Conservation (phyloP, 805 yeast species). For the Monosporozyma servazzii region DNA sequence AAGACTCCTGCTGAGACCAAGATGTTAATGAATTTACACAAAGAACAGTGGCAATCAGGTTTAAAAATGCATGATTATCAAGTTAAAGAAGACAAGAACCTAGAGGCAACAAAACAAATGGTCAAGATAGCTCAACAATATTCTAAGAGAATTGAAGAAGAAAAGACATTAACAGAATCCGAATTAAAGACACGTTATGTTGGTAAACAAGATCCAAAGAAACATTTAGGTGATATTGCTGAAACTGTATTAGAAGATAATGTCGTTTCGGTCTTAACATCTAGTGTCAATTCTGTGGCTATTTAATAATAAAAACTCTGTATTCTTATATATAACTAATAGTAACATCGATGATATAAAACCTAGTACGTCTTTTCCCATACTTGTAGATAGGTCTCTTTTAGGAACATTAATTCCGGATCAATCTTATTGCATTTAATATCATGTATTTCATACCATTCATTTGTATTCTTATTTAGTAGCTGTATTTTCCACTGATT, state of each 20-base stretch:
- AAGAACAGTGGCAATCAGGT: constrained; percentile 93
- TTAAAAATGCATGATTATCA: constrained; percentile 68
- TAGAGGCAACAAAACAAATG: constrained; percentile 64
- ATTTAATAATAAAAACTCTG: constrained; percentile 41
- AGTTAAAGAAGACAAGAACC: constrained; percentile 65
- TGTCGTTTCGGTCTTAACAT: constrained; percentile 75
- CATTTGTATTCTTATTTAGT: constrained; percentile 30
- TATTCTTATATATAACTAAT: neutral
- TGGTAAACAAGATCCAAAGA: constrained; percentile 98
- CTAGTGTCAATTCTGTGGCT: constrained; percentile 84
- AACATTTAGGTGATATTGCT: constrained; percentile 86
- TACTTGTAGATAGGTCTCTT: constrained; percentile 56
- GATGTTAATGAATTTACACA: constrained; percentile 89
- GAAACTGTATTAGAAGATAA: constrained; percentile 82
- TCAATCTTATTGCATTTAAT: constrained; percentile 39
- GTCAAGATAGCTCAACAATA: constrained; percentile 86
- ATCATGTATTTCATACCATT: constrained; percentile 57
- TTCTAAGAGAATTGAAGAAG: constrained; percentile 84
- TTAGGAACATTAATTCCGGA: constrained; percentile 50
- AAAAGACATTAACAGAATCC: constrained; percentile 77
- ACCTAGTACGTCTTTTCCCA: constrained; percentile 38
- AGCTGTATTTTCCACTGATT: constrained; percentile 44
- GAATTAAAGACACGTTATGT: constrained; percentile 92
- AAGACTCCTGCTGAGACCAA: constrained; percentile 87
- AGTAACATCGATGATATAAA: neutral